These are phyloP conservation scores for Crithidia acanthocephali DNA, from an alignment of 208 protist genomes.

Conservation along the genomic window DNA sequence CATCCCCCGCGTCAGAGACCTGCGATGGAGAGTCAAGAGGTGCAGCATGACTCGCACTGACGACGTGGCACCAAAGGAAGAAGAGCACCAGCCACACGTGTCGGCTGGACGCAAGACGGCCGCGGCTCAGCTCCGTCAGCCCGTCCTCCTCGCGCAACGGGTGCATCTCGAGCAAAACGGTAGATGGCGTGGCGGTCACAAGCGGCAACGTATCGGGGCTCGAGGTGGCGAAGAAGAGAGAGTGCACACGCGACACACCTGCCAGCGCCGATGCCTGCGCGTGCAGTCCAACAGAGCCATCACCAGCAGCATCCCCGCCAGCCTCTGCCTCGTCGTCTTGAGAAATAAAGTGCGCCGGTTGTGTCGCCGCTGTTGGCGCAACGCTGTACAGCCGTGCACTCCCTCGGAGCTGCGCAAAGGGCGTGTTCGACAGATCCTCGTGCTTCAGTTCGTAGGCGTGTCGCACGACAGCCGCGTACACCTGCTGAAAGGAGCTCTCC, in stretches of 20 bases:
- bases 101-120: slow-evolving; percentile 30
- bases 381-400: slow-evolving; percentile 20
- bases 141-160: slow-evolving; percentile 5
- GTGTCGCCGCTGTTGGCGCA: neutral
- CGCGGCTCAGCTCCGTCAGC: slow-evolving; percentile 26
- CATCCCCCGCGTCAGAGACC: neutral
- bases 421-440: slow-evolving; percentile 28
- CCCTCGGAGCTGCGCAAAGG: slow-evolving; percentile 34
- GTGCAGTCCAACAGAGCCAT: too few relatives aligned
- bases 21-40: neutral
- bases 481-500: slow-evolving; percentile 15
- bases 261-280: neutral
- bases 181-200: neutral
- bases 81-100: slow-evolving; percentile 52
- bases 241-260: slow-evolving; percentile 4
- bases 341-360: neutral
- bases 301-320: neutral
- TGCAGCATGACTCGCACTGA: neutral
- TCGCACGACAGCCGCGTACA: slow-evolving; percentile 27
- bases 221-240: slow-evolving; percentile 19
- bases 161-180: slow-evolving; percentile 7
- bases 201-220: neutral
- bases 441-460: slow-evolving; percentile 28
- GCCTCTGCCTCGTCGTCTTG: neutral
- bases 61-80: slow-evolving; percentile 48